A percentile compares a stretch with the other conserved stretches of the same genome.
These are phyloP conservation scores for Lipomyces sp. DNA, from an alignment of 805 yeast species.

Conservation along the genomic window DNA sequence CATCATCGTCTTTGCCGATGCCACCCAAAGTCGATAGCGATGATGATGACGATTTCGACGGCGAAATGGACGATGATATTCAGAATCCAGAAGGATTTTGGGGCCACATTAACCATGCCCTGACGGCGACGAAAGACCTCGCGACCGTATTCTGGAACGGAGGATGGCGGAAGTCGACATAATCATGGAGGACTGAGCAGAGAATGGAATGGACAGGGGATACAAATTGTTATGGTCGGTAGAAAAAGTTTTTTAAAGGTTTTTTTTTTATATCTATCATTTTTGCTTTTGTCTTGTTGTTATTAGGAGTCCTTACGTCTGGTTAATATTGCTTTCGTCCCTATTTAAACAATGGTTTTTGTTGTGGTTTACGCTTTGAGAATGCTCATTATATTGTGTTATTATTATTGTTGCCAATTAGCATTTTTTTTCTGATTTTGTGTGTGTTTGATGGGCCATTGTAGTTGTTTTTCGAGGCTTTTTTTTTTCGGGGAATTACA, in stretches of 20 bases:
- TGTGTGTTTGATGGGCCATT: constrained; percentile 3
- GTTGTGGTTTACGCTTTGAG: neutral
- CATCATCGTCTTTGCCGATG: constrained; percentile 5
- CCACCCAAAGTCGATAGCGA: constrained; percentile 3
- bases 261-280: neutral
- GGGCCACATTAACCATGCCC: constrained; percentile 21
- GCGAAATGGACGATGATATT: constrained; percentile 2
- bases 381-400: neutral
- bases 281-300: neutral
- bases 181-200: neutral
- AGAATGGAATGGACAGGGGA: neutral
- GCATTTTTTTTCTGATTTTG: neutral
- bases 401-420: neutral
- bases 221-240: neutral
- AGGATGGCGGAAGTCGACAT: constrained; percentile 17
- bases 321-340: constrained; percentile 1
- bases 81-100: constrained; percentile 18
- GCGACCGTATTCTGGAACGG: constrained; percentile 25
- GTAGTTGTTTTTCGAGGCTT: neutral
- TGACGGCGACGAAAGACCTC: constrained; percentile 29
- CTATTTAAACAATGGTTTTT: neutral
- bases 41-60: constrained; percentile 7
- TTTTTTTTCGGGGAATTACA: neutral
- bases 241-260: neutral
- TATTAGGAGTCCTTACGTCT: neutral